Evolutionary conservation across 129 eudicot genomes (phyloP).

Genomic region (Lactuca sativa): DNA sequence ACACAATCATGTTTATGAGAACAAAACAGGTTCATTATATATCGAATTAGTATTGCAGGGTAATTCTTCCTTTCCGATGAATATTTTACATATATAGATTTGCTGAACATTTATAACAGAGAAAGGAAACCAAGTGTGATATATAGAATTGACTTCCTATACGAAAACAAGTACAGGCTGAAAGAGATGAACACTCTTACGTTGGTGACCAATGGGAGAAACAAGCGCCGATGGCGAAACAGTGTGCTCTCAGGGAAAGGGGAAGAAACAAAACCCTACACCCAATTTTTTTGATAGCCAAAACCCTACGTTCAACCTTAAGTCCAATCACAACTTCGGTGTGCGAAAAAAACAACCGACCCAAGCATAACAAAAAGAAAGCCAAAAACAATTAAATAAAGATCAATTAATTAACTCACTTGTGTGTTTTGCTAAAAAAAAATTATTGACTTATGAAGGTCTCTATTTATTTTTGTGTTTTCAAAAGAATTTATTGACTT

Average conservation of each 20-base stretch:
- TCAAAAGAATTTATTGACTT: no score
- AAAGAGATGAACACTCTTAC: not conserved
- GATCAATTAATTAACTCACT: no score
- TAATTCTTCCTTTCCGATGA: not conserved
- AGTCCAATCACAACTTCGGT: no score
- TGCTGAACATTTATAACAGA: not conserved
- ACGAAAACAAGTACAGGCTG: no score
- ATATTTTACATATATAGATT: not conserved
- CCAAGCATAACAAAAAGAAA: no score
- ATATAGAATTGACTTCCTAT: no score
- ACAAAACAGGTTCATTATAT: not conserved
- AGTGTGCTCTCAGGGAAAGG: not conserved
- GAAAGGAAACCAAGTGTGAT: no score
- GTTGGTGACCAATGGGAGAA: not conserved
- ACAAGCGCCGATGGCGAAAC: not conserved
- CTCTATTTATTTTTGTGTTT: no score
- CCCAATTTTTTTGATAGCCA: not conserved
- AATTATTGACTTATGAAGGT: no score
- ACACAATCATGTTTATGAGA: not conserved
- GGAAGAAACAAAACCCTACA: not conserved
- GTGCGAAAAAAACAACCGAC: no score
- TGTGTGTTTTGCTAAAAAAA: no score
- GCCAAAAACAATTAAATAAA: no score
- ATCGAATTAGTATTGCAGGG: not conserved
- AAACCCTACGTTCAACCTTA: not conserved